Percentiles rank a stretch among this genome's conserved stretches.
These are phyloP conservation scores for Haematococcus sp. DNA, from an alignment of 139 green algal species.

Conservation along the genomic window DNA sequence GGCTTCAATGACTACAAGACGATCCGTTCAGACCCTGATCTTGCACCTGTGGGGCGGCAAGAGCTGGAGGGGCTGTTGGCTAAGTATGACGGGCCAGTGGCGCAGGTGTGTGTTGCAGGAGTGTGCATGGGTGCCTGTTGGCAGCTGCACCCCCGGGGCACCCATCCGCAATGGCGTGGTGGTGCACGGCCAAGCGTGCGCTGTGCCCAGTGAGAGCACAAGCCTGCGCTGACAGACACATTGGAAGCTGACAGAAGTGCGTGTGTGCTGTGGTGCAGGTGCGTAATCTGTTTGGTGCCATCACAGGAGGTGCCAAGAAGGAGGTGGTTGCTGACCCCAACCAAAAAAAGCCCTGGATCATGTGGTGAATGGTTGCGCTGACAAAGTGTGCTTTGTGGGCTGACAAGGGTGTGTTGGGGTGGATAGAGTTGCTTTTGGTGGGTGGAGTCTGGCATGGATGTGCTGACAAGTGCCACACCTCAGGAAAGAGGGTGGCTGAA, in stretches of 20 bases:
- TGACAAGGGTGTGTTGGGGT: too few species aligned
- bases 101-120: background rate
- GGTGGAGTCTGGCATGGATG: too few species aligned
- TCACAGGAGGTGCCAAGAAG: constrained; percentile 12
- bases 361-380: constrained; percentile 29
- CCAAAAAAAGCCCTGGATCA: constrained; percentile 30
- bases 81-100: constrained; percentile 28
- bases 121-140: background rate
- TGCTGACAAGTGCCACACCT: too few species aligned
- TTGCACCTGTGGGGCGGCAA: constrained; percentile 30
- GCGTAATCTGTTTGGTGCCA: constrained; percentile 13
- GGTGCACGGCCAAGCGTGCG: too few species aligned
- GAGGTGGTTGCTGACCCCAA: constrained; percentile 17
- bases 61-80: constrained; percentile 49
- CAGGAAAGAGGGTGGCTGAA: too few species aligned
- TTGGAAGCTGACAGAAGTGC: too few species aligned
- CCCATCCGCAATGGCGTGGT: too few species aligned
- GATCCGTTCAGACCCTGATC: constrained; percentile 53
- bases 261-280: too few species aligned
- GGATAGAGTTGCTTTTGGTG: too few species aligned
- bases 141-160: background rate
- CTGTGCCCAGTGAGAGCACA: too few species aligned
- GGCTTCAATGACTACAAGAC: constrained; percentile 37
- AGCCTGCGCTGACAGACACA: too few species aligned
- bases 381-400: too few species aligned